Evolutionary conservation across 345 rosid genomes (phyloP), one percentile per base, ranked within the genome.

Genomic region (Pseudoturritis turrita): DNA sequence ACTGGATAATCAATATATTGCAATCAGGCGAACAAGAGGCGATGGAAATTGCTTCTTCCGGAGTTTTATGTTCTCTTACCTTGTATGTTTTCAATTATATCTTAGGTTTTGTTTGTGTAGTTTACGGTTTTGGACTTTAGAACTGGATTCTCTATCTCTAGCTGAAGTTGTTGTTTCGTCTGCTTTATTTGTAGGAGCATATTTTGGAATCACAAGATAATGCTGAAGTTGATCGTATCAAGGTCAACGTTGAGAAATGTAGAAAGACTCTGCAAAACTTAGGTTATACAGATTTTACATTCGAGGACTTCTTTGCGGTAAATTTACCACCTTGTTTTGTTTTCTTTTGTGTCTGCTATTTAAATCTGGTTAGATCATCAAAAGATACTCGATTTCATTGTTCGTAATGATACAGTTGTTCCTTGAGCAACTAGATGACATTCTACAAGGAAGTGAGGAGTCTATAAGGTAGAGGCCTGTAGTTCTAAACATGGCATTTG

Each of bases 11-110:
- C 88, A 82, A 66, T 90, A 88, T 81, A 84, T 52, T 55, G 89
- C 86, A 68, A 92, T 96, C 62, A 79, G 99, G 80, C 80, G 99
- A 78, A 87, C 99, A 17, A 83, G 95, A 23, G 99, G 99, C 5
- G 99, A 96, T 84, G 99, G 99, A 41, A 96, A 96, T 69, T 96
- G 99, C 84, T 96, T 96, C 77, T 96, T 96, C 75, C 89, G 97
- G 13, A 82, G 98, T 77, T 92, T 95, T 75, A 92, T 92, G 99
- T 92, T 92, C 74, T 81, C 98, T 1, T 96, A 96, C 81, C 98
- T 96, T 68, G 98, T 92, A 90, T 68, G 90, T 72, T 53, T 23
- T 67, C 18, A 39, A 0, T 9, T 12, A 41, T 21, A 10, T 61
- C 72, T 29, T 14, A 2, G 33, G 29, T 41, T 26, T 26, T 68